Evolutionary conservation across 2,329 filamentous ascomycete genomes (phyloP).

Genomic region (Bipolaris bicolor): DNA sequence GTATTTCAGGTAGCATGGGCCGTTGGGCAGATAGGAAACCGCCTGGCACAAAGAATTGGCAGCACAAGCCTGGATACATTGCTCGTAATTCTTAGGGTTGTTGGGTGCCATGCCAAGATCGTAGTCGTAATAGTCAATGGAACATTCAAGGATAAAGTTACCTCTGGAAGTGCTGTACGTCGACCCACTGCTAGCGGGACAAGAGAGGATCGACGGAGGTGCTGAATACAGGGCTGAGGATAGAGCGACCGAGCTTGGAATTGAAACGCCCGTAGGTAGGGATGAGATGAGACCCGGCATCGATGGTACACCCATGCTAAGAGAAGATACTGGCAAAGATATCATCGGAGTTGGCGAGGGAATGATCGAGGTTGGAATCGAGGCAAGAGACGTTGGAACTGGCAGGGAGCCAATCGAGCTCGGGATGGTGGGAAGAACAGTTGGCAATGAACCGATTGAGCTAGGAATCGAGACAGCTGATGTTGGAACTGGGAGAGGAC

Average conservation of each 20-base stretch:
- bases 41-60: slow-evolving; percentile 7
- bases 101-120: slow-evolving; percentile 11
- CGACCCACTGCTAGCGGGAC: slow-evolving; percentile 15
- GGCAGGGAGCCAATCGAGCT: neutral
- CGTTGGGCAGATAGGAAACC: slow-evolving; percentile 20
- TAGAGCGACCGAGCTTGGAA: neutral
- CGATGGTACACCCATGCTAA: neutral
- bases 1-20: slow-evolving; percentile 19
- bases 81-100: slow-evolving; percentile 1
- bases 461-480: too few relatives aligned
- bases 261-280: neutral
- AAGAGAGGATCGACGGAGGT: slow-evolving; percentile 4
- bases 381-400: neutral
- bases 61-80: slow-evolving; percentile 17
- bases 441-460: neutral
- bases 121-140: slow-evolving; percentile 8
- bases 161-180: slow-evolving; percentile 12
- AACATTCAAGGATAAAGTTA: slow-evolving; percentile 23
- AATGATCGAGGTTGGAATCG: neutral
- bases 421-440: neutral
- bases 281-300: slow-evolving; percentile 1
- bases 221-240: neutral
- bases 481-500: too few relatives aligned
- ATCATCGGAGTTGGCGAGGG: neutral
- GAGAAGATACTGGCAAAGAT: neutral